A percentile compares a stretch with the other conserved stretches of the same genome.
Evolutionary conservation across 116 monocot species (phyloP).

Genomic region (Iris pallida): DNA sequence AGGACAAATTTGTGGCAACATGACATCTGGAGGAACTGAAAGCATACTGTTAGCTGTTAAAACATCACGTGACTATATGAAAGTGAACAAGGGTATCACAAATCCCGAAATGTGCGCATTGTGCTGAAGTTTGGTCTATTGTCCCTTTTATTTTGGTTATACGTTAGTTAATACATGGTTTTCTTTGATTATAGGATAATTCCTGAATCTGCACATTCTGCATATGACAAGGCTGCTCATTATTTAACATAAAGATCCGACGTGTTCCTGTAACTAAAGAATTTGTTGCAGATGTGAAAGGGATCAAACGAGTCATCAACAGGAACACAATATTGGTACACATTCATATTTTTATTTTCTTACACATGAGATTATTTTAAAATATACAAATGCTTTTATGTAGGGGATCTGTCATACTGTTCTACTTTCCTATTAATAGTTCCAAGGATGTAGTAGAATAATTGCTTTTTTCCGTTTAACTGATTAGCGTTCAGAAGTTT

Average conservation of each 20-base stretch:
- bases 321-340: conserved; percentile 89
- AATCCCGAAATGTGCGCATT: conserved; percentile 89
- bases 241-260: conserved; percentile 86
- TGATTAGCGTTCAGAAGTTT: too few relatives aligned
- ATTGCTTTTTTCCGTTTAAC: too few relatives aligned
- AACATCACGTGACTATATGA: conserved; percentile 97
- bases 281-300: conserved; percentile 84
- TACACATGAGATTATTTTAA: background rate
- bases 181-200: conserved; percentile 65
- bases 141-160: background rate
- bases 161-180: background rate
- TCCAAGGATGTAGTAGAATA: too few relatives aligned
- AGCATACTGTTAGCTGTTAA: conserved; percentile 96
- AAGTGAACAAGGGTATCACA: conserved; percentile 69
- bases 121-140: conserved; percentile 32
- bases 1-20: conserved; percentile 97
- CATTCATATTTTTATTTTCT: conserved; percentile 2
- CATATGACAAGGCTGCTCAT: conserved; percentile 98
- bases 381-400: background rate
- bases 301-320: conserved; percentile 60
- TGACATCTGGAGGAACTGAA: conserved; percentile 99
- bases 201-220: conserved; percentile 94
- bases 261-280: conserved; percentile 86
- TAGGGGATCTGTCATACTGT: too few relatives aligned
- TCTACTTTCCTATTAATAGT: too few relatives aligned